A percentile compares a stretch with the other conserved stretches of the same genome.
phyloP scores from a whole-genome alignment of 306 rosid genomes.

The Vigna trinervia region DNA sequence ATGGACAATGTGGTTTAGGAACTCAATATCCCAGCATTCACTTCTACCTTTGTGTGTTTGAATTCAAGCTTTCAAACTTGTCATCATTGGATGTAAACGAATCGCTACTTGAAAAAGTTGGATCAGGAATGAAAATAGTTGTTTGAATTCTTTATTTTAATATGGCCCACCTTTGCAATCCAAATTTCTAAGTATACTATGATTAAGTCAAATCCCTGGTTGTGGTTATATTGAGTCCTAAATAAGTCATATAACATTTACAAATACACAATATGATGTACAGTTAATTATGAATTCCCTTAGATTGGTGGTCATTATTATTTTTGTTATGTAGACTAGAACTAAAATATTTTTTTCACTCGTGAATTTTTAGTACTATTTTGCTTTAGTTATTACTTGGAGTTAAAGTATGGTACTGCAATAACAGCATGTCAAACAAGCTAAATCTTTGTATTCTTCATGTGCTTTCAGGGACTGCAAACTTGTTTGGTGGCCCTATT shows the following conservation, averaged over 20 bases:
- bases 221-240: not conserved
- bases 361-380: constrained; percentile 6
- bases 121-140: not conserved
- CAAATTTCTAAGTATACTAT: not conserved
- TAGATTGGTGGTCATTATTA: not conserved
- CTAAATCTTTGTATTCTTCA: constrained; percentile 41
- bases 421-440: constrained; percentile 4
- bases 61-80: not conserved
- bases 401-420: not conserved
- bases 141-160: not conserved
- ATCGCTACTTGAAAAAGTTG: not conserved
- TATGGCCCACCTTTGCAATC: not conserved
- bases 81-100: not conserved
- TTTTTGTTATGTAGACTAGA: constrained; percentile 6
- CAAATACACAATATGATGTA: not conserved
- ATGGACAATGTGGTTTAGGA: not conserved
- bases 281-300: constrained; percentile 15
- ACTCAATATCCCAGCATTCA: not conserved
- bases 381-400: constrained; percentile 5
- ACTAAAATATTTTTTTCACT: not conserved
- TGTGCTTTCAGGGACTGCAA: constrained; percentile 87
- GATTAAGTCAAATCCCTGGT: not conserved
- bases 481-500: constrained; percentile 93
- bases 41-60: not conserved
- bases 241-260: not conserved